Base-by-base conservation (phyloP, 805 yeast species). In the Pichia paraexigua region DNA sequence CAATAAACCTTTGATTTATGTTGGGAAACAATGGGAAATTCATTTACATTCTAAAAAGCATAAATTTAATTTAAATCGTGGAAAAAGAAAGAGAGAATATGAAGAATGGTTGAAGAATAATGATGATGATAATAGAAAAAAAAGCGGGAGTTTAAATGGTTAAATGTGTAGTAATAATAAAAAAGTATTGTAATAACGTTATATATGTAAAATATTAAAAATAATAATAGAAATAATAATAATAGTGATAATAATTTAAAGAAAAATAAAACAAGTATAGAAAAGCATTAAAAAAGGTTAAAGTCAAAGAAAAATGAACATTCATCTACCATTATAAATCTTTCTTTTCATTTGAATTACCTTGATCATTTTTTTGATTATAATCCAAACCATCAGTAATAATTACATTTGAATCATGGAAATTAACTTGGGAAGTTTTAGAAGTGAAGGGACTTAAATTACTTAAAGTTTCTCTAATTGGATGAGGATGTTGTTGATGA, bases 1-100 rank as follows among this genome's bases (percentile, higher is more conserved):
- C 1, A 80, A 81, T 1, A 73, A 79, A 3, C 73, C 78, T 1
- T 64, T 85, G 15, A 74, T 89, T 0, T 76, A 85, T 1, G 80
- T 94, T 9, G 97, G 97, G 0, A 81, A 79, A 1, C 84, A 76
- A 47, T 88, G 87, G 83, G 65, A 78, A 7, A 74, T 77, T 5
- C 99, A 92, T 66, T 53, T 81, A 46, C 68, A 70, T 20, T 82
- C 96, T 52, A 74, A 82, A 54, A 75, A 86, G 52, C 99, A 91
- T 61, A 77, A 74, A 56, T 70, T 74, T n/a, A 76, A 73, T 50
- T 45, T 76, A 18, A 69, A 71, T 17, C 69, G 77, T 49, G 76
- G 76, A 0, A 73, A 73, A 46, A 71, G 76, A 45, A 80, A 78
- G 62, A 68, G 76, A 39, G 79, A 76, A 45, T 80, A 78, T 58